phyloP scores from a whole-genome alignment of 140 eudicot genomes.

The Ambrosia hybrid region DNA sequence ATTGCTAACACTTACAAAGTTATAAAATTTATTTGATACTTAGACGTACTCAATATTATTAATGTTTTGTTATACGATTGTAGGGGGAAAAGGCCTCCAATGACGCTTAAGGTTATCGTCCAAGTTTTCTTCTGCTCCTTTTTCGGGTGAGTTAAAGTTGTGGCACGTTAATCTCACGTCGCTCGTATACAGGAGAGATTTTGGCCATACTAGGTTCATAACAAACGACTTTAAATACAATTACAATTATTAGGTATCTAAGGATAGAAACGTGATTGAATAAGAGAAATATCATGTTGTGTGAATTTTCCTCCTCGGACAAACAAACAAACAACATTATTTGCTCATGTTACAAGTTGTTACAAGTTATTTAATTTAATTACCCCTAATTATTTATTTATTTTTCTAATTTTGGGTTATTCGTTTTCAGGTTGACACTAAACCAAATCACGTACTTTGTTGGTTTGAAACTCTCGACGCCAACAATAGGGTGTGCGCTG shows the following conservation, averaged over 20 bases:
- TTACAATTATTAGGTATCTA: too few species aligned
- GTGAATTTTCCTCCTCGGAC: too few species aligned
- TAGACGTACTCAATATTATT: too few species aligned
- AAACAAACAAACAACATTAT: too few species aligned
- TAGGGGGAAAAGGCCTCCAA: slow-evolving; percentile 69
- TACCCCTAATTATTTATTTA: not conserved
- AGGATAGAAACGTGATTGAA: too few species aligned
- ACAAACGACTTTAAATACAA: too few species aligned
- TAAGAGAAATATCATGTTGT: too few species aligned
- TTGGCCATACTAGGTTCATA: not conserved
- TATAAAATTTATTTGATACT: too few species aligned
- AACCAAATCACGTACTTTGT: slow-evolving; percentile 74
- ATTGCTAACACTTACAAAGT: too few species aligned
- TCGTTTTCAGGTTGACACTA: slow-evolving; percentile 48
- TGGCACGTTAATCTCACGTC: too few species aligned
- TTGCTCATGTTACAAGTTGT: too few species aligned
- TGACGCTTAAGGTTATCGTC: slow-evolving; percentile 49
- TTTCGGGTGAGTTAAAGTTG: slow-evolving; percentile 52
- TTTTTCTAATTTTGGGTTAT: not conserved
- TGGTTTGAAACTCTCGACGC: slow-evolving; percentile 76
- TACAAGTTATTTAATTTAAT: not conserved
- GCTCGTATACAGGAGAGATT: not conserved
- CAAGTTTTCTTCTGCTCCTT: slow-evolving; percentile 63
- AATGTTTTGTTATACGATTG: slow-evolving; percentile 9
- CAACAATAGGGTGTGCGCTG: slow-evolving; percentile 88